phyloP scores from a whole-genome alignment of 208 protist genomes.

The Wallacemonas sp. region DNA sequence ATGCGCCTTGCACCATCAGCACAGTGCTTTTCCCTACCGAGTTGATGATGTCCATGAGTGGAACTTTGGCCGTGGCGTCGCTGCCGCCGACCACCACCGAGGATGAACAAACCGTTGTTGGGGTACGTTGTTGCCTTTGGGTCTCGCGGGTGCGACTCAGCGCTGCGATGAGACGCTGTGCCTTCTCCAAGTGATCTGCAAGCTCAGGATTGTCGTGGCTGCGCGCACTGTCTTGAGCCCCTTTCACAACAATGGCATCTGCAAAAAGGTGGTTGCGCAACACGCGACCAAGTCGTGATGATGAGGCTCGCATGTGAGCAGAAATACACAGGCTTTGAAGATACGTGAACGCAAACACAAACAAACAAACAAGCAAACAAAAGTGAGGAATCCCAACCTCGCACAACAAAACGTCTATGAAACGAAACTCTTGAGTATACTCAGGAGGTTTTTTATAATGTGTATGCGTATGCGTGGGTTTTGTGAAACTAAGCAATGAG shows the following conservation, averaged over 20 bases:
- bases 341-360: not conserved
- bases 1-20: too few species aligned
- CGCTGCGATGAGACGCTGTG: not conserved
- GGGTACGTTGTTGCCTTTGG: not conserved
- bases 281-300: not conserved
- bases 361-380: not conserved
- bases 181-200: not conserved
- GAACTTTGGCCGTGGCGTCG: not conserved
- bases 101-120: not conserved
- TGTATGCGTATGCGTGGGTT: too few species aligned
- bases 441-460: too few species aligned
- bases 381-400: not conserved
- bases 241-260: slow-evolving; percentile 2
- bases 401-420: too few species aligned
- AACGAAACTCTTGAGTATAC: too few species aligned
- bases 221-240: not conserved
- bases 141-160: not conserved
- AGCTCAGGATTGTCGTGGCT: not conserved
- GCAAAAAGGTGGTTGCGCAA: slow-evolving; percentile 11
- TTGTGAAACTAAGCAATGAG: too few species aligned
- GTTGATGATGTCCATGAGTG: not conserved
- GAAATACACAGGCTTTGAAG: not conserved
- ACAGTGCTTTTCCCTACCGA: slow-evolving; percentile 4
- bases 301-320: not conserved
- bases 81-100: not conserved